Evolutionary conservation across 345 rosid genomes (phyloP), one percentile per base, ranked within the genome.

Genomic region (Corchorus olitorius): DNA sequence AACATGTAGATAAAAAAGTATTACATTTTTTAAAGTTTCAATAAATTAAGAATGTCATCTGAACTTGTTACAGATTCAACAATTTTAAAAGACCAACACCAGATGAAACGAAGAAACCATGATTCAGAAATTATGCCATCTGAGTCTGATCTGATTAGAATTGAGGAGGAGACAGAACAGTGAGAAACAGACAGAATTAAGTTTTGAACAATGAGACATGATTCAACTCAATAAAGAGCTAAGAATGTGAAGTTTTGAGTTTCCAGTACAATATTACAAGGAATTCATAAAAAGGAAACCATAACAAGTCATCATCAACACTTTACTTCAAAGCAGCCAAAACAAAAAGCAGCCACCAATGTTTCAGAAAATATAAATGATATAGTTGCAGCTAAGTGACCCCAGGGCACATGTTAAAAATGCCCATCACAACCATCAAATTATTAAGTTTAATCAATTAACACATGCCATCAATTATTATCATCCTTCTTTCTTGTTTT

Each of bases 331-430:
- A 22, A 58, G 15, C 13, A 58, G 62, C 62, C 35, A 20, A 67
- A 68, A 66, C 53, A 37, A 27, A 50, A 70, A 70, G 73, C 43
- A 53, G 61, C 60, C 74, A 70, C 74, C 5, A 17, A 16, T 7
- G 3, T 34, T 27, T 34, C 52, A 34, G 33, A 35, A 46, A 62
- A 22, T 5, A 27, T 22, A 60, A 61, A 48, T 46, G 56, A 16
- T n/a, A 14, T 34, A 62, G 34, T 45, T 61, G 67, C 65, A 13
- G 61, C 33, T 12, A 17, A 27, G 9, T 74, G 68, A 74, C 69
- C 66, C 66, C 76, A 60, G 41, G 56, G 69, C 39, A 60, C 76
- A 61, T 72, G 75, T 7, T 72, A 72, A 71, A 72, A 56, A 15
- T 62, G 64, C 52, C 68, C 7, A 27, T 45, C 46, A 77, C 46